Base-by-base conservation (phyloP, 1,284 basidiomycete genomes). In the Ustilago vetiveriae region DNA sequence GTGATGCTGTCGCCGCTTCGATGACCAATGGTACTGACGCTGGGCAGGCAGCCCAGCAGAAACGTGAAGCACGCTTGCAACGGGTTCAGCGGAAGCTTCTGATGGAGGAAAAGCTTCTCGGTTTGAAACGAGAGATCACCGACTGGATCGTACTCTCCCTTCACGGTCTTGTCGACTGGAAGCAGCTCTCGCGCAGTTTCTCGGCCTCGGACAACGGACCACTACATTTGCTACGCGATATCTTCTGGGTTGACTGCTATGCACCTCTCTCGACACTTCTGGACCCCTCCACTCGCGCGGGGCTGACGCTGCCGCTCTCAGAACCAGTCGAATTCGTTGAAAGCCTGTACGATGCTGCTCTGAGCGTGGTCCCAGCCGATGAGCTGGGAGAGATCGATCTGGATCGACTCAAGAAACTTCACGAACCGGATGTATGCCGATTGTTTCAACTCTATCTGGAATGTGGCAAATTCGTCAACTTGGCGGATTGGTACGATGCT, bases 401-500 rank as follows among this genome's bases (percentile, higher is more conserved):
- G 27, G 49, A 36, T 0, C 21, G 5, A 22, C 19, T 70, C 14
- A 30, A 47, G 11, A 22, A 26, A 5, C 6, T 55, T 5, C 29
- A 37, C 0, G 48, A 62, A 26, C 79, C 79, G 13, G 78, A 80
- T 27, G 64, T 80, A 5, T 78, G 74, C 40, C 47, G 67, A 13
- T 29, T 71, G 16, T 80, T 73, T 42, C 39, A 53, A 26, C 53
- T 78, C 24, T 80, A 79, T 42, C 44, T 70, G n/a, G 73, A 79
- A 33, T 64, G 71, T 19, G 71, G 72, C 35, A 73, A 75, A 49
- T 67, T 78, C 56, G 73, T 80, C 49, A 80, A 79, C 26, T 50
- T 80, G 6, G 74, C 74, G 3, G 78, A 80, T 43, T 80, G 79
- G 79, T 78, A 50, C 45, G 71, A 75, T 16, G 76, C 76, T 1